phyloP scores from a whole-genome alignment of 2,329 filamentous ascomycete genomes.

The Scedosporium aurantiacum region DNA sequence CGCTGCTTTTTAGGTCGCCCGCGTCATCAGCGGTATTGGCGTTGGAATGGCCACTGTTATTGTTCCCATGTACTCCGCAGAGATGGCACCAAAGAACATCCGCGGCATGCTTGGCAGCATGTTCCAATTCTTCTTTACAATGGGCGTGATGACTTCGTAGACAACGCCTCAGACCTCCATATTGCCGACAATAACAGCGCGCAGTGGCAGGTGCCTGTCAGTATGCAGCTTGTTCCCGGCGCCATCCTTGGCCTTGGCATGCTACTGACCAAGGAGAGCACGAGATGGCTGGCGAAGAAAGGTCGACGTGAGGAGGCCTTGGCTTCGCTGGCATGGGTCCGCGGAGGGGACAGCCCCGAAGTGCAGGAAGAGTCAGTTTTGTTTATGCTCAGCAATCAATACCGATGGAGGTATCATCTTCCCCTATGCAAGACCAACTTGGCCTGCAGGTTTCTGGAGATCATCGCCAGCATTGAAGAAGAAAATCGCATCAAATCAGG shows the following conservation, averaged over 20 bases:
- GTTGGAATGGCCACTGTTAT: conserved; percentile 28
- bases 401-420: too few relatives aligned
- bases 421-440: neutral
- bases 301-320: conserved; percentile 33
- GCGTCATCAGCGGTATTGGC: conserved; percentile 20
- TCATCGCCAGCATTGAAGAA: conserved; percentile 33
- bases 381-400: conserved; percentile 3
- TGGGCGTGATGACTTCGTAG: conserved; percentile 30
- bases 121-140: conserved; percentile 34
- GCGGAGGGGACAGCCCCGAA: conserved; percentile 29
- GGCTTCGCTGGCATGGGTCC: conserved; percentile 37
- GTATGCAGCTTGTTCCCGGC: conserved; percentile 34
- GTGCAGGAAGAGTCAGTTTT: conserved; percentile 22
- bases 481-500: conserved; percentile 32
- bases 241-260: conserved; percentile 35
- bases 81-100: conserved; percentile 35
- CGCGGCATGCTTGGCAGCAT: conserved; percentile 30
- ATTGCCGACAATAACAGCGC: conserved; percentile 21
- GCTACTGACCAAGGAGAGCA: conserved; percentile 35
- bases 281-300: conserved; percentile 33
- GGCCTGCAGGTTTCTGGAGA: conserved; percentile 24
- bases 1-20: conserved; percentile 25
- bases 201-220: conserved; percentile 40
- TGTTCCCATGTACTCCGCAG: conserved; percentile 33
- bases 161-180: conserved; percentile 32